Conservation (phyloP, 768 basidiomycete species). For the Polyporus arcularius region DNA sequence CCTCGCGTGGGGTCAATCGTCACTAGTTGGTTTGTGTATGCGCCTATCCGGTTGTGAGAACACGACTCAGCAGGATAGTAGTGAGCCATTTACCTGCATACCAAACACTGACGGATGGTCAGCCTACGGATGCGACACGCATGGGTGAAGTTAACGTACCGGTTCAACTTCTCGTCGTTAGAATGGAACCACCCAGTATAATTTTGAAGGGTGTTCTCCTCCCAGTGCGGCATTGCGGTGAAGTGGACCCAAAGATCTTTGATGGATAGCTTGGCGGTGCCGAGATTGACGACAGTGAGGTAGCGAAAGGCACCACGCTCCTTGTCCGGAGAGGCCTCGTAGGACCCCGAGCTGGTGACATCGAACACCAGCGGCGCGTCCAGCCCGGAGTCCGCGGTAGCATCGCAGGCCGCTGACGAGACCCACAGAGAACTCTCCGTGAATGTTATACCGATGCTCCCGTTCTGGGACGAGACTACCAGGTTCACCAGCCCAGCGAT, state of each 20-base stretch:
- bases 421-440: constrained; percentile 18
- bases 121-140: not conserved
- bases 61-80: not conserved
- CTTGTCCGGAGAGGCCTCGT: constrained; percentile 5
- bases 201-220: constrained; percentile 6
- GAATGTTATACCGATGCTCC: constrained; percentile 16
- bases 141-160: not conserved
- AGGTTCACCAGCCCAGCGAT: constrained; percentile 18
- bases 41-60: not conserved
- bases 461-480: constrained; percentile 1
- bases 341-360: constrained; percentile 1
- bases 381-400: constrained; percentile 10
- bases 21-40: constrained; percentile 17
- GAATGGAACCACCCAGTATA: constrained; percentile 20
- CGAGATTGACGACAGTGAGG: constrained; percentile 14
- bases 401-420: constrained; percentile 7
- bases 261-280: not conserved
- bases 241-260: constrained; percentile 19
- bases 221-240: constrained; percentile 19
- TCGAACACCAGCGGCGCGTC: constrained; percentile 14
- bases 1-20: constrained; percentile 17
- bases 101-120: constrained; percentile 9
- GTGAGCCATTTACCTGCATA: constrained; percentile 11
- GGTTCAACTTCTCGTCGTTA: constrained; percentile 15
- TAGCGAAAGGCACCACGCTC: constrained; percentile 20